Evolutionary conservation across 2,329 filamentous ascomycete species (phyloP).

Genomic region (Fusarium marasasianum): DNA sequence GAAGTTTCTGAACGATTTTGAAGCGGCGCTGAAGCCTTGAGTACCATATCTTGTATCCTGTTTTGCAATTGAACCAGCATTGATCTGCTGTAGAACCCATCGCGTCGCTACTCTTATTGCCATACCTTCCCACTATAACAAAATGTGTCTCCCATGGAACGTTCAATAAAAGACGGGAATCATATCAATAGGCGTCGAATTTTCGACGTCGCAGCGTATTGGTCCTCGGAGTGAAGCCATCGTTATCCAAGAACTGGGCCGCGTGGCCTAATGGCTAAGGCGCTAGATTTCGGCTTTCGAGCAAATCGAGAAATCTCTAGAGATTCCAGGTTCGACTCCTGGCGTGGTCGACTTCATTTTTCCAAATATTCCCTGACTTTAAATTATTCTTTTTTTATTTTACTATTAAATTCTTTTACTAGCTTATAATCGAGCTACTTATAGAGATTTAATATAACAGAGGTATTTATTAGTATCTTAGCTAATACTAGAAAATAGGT

Average conservation of each 20-base stretch:
- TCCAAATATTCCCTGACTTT: not conserved
- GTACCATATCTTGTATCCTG: not conserved
- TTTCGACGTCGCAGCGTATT: not conserved
- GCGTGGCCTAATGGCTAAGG: constrained; percentile 29
- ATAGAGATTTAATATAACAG: fast-evolving
- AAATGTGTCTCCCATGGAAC: not conserved
- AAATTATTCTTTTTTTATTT: not conserved
- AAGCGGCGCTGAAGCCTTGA: not conserved
- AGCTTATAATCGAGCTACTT: fast-evolving
- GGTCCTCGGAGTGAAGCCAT: not conserved
- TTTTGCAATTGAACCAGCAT: too few relatives aligned
- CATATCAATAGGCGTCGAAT: too few relatives aligned
- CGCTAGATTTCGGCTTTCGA: constrained; percentile 20
- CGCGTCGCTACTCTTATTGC: fast-evolving
- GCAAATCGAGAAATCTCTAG: constrained; percentile 10
- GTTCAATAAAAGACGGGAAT: fast-evolving
- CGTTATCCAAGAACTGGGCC: not conserved
- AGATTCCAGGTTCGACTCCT: constrained; percentile 27
- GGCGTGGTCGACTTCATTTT: constrained; percentile 5
- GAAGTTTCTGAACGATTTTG: constrained; percentile 12
- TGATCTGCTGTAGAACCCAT: not conserved
- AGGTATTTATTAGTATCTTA: not conserved
- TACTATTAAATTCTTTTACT: not conserved
- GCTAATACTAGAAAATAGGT: too few relatives aligned
- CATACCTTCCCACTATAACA: fast-evolving